A percentile compares a stretch with the other conserved stretches of the same genome.
phyloP scores from a whole-genome alignment of 805 yeast genomes.

The Schwanniomyces occidentalis region DNA sequence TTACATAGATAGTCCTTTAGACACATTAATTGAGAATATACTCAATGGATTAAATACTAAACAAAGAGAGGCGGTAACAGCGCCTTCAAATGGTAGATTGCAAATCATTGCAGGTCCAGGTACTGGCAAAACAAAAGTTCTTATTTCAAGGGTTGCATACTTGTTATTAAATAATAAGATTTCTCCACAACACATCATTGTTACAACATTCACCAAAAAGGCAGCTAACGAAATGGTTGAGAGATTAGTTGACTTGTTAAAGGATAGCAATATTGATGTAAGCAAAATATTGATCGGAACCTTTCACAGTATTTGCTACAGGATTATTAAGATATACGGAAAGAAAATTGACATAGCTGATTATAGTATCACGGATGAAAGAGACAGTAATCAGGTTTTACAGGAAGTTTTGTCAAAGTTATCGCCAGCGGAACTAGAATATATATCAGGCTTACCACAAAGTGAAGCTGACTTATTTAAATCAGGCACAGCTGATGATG shows the following conservation, averaged over 20 bases:
- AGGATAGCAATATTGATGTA: constrained; percentile 34
- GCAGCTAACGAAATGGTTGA: constrained; percentile 86
- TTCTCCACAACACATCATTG: constrained; percentile 65
- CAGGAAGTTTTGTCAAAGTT: constrained; percentile 37
- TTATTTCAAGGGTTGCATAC: constrained; percentile 77
- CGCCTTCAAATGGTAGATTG: constrained; percentile 37
- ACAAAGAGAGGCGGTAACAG: constrained; percentile 47
- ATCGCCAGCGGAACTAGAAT: constrained; percentile 16
- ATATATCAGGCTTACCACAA: constrained; percentile 11
- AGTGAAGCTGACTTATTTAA: constrained; percentile 14
- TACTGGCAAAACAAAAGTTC: constrained; percentile 78
- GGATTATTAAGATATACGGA: constrained; percentile 60
- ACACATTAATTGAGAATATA: constrained; percentile 1
- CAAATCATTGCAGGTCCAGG: constrained; percentile 65
- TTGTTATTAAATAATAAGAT: constrained; percentile 53
- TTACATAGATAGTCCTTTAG: neutral
- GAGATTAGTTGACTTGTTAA: constrained; percentile 46
- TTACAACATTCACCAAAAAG: constrained; percentile 90
- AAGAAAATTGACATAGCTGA: constrained; percentile 41
- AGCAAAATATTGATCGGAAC: constrained; percentile 73
- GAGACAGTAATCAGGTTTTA: constrained; percentile 53
- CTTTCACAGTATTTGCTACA: constrained; percentile 79
- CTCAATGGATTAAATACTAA: constrained; percentile 29
- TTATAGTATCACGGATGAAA: constrained; percentile 63
- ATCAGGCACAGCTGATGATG: constrained; percentile 10